A percentile compares a stretch with the other conserved stretches of the same genome.
These are phyloP conservation scores for Hypoxylon sp. DNA, from an alignment of 2,329 filamentous ascomycete genomes.

Conservation along the genomic window DNA sequence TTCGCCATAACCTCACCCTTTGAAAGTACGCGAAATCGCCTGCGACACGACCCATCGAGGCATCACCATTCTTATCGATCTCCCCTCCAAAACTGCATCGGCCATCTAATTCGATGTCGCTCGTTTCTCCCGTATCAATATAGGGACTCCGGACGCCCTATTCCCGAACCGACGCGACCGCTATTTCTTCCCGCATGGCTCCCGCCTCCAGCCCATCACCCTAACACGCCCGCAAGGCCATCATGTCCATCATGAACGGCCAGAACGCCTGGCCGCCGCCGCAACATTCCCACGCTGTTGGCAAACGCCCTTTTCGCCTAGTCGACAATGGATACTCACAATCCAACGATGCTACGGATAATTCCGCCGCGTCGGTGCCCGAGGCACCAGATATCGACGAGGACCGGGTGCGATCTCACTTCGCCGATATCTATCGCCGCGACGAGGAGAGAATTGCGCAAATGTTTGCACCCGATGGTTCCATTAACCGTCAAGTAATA, in stretches of 20 bases:
- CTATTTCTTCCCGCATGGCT: constrained; percentile 66
- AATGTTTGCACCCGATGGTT: constrained; percentile 74
- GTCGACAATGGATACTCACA: constrained; percentile 69
- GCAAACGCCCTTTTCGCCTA: constrained; percentile 64
- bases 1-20: constrained; percentile 64
- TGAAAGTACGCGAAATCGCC: constrained; percentile 63
- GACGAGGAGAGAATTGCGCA: constrained; percentile 81
- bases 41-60: constrained; percentile 64
- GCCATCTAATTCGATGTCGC: constrained; percentile 66
- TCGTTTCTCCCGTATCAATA: constrained; percentile 63
- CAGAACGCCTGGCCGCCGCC: constrained; percentile 74
- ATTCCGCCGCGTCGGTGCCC: constrained; percentile 65
- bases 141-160: constrained; percentile 60
- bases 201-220: constrained; percentile 61
- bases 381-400: constrained; percentile 74
- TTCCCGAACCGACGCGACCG: constrained; percentile 64
- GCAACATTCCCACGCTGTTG: constrained; percentile 61
- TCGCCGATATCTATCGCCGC: constrained; percentile 81
- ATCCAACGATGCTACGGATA: constrained; percentile 65
- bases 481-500: constrained; percentile 64
- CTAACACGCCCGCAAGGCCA: constrained; percentile 62
- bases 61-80: constrained; percentile 57
- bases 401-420: constrained; percentile 77
- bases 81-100: constrained; percentile 54
- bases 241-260: constrained; percentile 76